Conservation (phyloP, 1,139 yeast genomes). For the Yueomyces sp. region DNA sequence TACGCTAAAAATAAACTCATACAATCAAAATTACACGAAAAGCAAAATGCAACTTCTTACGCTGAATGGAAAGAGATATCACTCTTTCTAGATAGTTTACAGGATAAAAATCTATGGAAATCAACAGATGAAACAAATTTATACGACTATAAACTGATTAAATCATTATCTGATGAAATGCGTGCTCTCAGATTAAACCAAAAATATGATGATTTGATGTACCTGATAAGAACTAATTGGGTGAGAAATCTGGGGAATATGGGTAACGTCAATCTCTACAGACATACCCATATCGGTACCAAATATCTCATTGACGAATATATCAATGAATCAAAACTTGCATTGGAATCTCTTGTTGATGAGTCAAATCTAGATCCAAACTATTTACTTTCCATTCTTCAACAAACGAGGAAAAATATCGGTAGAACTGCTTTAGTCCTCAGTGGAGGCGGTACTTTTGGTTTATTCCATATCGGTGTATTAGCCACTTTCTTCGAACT, state of each 20-base stretch:
- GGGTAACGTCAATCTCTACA: conserved; percentile 68
- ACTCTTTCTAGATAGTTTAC: conserved; percentile 46
- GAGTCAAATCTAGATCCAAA: conserved; percentile 49
- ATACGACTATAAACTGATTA: conserved; percentile 60
- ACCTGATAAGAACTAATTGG: conserved; percentile 75
- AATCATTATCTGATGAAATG: conserved; percentile 43
- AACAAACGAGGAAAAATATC: conserved; percentile 80
- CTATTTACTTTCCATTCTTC: conserved; percentile 61
- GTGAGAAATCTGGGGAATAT: conserved; percentile 77
- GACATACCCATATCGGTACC: conserved; percentile 78
- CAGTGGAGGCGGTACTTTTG: conserved; percentile 94
- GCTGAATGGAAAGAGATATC: conserved; percentile 60
- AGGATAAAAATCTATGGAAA: conserved; percentile 59
- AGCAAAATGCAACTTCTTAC: conserved; percentile 52
- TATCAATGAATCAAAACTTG: conserved; percentile 58
- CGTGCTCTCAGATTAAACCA: conserved; percentile 42
- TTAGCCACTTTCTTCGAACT: conserved; percentile 64
- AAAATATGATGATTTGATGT: conserved; percentile 51
- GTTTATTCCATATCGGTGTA: conserved; percentile 86
- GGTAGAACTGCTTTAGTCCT: conserved; percentile 89
- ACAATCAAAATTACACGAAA: conserved; percentile 31
- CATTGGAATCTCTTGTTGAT: conserved; percentile 33
- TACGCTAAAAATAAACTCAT: conserved; percentile 11
- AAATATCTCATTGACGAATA: conserved; percentile 74
- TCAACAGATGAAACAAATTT: conserved; percentile 42